Evolutionary conservation across 371 early-diverging fungal genomes (phyloP).

Genomic region (Coemansia linderi): DNA sequence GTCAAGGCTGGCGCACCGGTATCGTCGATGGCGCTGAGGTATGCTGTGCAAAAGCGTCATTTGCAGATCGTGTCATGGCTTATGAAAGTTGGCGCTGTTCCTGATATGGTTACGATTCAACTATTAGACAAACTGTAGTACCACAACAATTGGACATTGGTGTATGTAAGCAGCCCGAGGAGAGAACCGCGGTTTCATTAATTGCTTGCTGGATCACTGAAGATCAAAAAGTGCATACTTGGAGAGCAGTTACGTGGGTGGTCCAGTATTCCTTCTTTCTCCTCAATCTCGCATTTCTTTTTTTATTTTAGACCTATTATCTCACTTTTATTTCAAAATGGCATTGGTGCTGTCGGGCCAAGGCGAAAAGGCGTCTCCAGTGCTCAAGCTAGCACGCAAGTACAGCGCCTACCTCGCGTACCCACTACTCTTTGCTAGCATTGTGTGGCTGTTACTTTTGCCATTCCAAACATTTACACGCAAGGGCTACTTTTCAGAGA

Average conservation of each 20-base stretch:
- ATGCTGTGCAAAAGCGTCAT: constrained; percentile 48
- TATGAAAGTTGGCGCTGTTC: constrained; percentile 42
- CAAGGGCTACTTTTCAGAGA: constrained; percentile 74
- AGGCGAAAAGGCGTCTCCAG: constrained; percentile 46
- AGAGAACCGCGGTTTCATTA: background rate
- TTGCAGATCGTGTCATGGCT: constrained; percentile 23
- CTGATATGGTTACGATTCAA: constrained; percentile 47
- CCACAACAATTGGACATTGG: background rate
- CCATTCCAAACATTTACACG: constrained; percentile 31
- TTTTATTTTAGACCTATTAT: background rate
- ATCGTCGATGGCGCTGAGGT: constrained; percentile 40
- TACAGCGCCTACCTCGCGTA: constrained; percentile 43
- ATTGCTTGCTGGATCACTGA: background rate
- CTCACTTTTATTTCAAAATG: constrained; percentile 19
- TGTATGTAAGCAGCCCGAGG: background rate
- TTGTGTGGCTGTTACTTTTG: constrained; percentile 48
- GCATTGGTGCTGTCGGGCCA: constrained; percentile 51
- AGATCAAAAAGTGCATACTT: background rate
- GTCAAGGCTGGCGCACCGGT: constrained; percentile 45
- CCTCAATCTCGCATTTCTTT: constrained; percentile 6
- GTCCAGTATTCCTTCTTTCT: background rate
- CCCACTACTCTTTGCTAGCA: constrained; percentile 26
- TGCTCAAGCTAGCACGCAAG: constrained; percentile 24
- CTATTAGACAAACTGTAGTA: constrained; percentile 21
- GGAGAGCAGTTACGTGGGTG: background rate